Evolutionary conservation across 768 basidiomycete genomes (phyloP), one percentile per base, ranked within the genome.

Genomic region (Coprinellus micaceus): DNA sequence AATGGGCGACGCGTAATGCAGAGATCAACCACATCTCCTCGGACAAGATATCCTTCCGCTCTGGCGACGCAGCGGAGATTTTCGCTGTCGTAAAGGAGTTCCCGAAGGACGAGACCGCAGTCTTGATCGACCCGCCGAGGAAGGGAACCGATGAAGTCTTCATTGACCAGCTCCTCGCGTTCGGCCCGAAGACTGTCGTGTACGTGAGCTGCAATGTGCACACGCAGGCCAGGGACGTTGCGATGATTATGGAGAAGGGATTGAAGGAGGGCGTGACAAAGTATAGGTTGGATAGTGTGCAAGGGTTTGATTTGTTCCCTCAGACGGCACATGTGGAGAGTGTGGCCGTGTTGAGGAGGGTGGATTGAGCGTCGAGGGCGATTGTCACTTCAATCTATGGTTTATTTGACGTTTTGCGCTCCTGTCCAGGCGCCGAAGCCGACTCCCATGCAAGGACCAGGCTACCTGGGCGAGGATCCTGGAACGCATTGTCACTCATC

Each of bases 121-220:
- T 94, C 46, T 71, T 94, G 41, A 84, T 92, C 66, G 90, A 99
- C 68, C 97, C 97, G 1, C 97, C 96, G 5, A 78, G 96, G 60
- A 98, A 98, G 69, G 97, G 97, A 21, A 96, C 91, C 65, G 94
- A 96, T 69, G 82, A 83, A 44, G 71, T 75, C 22, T 91, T 91
- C 60, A 77, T 98, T 39, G 70, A 79, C 39, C 96, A 98, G 72
- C 70, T 97, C 33, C 65, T 95, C 50, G 68, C 64, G 5, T 90
- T 98, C 71, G 72, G 83, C 36, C 77, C 87, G 12, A 71, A 74
- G 54, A 82, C 81, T 26, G 78, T 95, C 59, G 89, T 94, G 49
- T 97, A 97, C 65, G 92, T 98, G 55, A 93, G 90, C 66, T 97
- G 94, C 64, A 97, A 96, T 66, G 94, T 97, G 46, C 94, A 95